Evolutionary conservation across 768 basidiomycete species (phyloP).

Genomic region (Termitomyces sp.): DNA sequence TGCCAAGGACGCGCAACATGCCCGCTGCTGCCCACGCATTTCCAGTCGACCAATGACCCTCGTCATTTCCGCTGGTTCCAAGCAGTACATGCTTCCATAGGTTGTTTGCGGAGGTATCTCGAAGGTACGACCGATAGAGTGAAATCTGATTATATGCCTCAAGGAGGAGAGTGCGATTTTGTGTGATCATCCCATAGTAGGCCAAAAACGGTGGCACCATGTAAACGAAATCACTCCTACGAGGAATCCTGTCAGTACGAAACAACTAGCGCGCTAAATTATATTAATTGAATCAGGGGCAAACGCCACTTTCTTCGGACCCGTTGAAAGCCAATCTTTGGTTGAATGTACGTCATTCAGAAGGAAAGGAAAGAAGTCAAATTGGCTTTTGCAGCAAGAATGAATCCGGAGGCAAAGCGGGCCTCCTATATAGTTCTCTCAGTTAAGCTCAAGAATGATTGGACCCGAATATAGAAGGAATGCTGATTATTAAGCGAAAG

Average conservation of each 20-base stretch:
- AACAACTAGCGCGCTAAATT: background rate
- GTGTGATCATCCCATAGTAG: conserved; percentile 65
- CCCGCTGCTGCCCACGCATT: conserved; percentile 90
- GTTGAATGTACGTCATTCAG: background rate
- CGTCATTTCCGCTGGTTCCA: conserved; percentile 48
- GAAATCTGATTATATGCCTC: conserved; percentile 70
- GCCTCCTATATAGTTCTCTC: background rate
- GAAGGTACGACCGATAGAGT: conserved; percentile 65
- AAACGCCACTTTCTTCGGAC: background rate
- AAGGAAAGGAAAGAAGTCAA: background rate
- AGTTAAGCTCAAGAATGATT: background rate
- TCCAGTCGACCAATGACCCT: conserved; percentile 81
- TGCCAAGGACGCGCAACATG: conserved; percentile 77
- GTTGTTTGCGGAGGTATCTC: conserved; percentile 41
- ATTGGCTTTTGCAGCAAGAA: background rate
- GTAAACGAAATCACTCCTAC: conserved; percentile 74
- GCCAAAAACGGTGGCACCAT: conserved; percentile 89
- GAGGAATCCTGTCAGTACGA: background rate
- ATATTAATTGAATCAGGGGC: background rate
- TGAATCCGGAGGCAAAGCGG: background rate
- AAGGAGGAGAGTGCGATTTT: conserved; percentile 51
- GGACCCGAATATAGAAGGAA: background rate
- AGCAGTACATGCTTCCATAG: conserved; percentile 76
- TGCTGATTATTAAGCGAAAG: background rate
- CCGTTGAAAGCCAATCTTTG: background rate